A percentile compares a stretch with the other conserved stretches of the same genome.
Evolutionary conservation across 2,329 filamentous ascomycete genomes (phyloP).

Genomic region (Fusarium sp.): DNA sequence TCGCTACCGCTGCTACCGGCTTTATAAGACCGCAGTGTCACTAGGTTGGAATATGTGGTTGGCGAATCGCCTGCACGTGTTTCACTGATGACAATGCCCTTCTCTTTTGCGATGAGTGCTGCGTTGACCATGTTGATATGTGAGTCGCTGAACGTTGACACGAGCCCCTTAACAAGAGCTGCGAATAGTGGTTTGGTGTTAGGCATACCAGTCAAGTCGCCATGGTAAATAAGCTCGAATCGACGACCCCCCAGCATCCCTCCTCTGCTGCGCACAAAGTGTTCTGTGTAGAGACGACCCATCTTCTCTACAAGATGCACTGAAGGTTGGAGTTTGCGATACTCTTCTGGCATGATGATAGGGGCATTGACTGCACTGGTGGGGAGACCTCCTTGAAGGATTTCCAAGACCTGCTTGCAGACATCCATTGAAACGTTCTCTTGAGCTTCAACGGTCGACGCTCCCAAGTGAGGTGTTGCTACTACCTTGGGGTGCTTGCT

Average conservation of each 20-base stretch:
- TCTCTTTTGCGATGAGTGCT: constrained; percentile 78
- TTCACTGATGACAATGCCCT: constrained; percentile 82
- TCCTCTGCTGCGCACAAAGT: constrained; percentile 65
- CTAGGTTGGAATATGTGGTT: constrained; percentile 75
- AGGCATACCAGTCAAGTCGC: constrained; percentile 75
- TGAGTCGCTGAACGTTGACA: constrained; percentile 74
- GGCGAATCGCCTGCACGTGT: constrained; percentile 74
- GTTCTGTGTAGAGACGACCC: constrained; percentile 82
- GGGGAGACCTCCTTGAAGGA: constrained; percentile 78
- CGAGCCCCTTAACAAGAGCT: constrained; percentile 81
- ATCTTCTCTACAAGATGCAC: constrained; percentile 82
- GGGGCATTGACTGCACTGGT: constrained; percentile 84
- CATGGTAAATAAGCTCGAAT: constrained; percentile 83
- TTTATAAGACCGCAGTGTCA: constrained; percentile 72
- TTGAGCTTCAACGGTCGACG: constrained; percentile 84
- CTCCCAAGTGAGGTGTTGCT: constrained; percentile 82
- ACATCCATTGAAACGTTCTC: constrained; percentile 88
- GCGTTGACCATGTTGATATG: constrained; percentile 89
- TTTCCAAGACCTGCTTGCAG: constrained; percentile 81
- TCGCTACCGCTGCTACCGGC: constrained; percentile 49
- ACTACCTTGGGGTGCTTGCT: constrained; percentile 78
- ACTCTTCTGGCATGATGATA: constrained; percentile 84
- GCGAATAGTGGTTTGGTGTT: constrained; percentile 85
- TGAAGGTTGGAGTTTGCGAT: constrained; percentile 80
- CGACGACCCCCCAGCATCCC: constrained; percentile 69